phyloP scores from a whole-genome alignment of 306 rosid species.

The Oemleria cerasiformis region DNA sequence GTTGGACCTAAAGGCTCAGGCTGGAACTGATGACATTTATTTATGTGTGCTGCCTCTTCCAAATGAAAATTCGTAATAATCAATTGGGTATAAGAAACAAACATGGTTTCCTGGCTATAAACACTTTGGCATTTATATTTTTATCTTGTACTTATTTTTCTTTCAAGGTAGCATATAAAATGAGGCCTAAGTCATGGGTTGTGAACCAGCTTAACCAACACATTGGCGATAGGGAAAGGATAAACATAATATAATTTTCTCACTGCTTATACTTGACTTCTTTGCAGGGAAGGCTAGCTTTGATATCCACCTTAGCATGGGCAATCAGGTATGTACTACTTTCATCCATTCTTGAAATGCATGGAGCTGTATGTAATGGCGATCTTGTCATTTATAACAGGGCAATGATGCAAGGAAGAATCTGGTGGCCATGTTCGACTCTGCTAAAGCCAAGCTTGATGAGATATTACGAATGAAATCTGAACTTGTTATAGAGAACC shows the following conservation, averaged over 20 bases:
- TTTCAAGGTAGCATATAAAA: background rate
- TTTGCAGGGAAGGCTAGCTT: slow-evolving; percentile 43
- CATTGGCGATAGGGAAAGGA: background rate
- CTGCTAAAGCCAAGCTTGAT: slow-evolving; percentile 64
- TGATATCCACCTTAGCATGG: slow-evolving; percentile 27
- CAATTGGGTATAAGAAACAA: background rate
- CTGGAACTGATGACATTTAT: background rate
- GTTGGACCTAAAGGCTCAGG: slow-evolving; percentile 5
- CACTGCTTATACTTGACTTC: slow-evolving; percentile 3
- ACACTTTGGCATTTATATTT: background rate
- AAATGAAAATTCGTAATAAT: background rate
- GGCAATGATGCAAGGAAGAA: slow-evolving; percentile 47
- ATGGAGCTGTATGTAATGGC: slow-evolving; percentile 26
- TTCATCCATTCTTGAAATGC: slow-evolving; percentile 17
- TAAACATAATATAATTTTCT: background rate
- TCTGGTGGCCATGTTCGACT: slow-evolving; percentile 47
- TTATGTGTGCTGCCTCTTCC: background rate
- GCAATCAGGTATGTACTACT: slow-evolving; percentile 42
- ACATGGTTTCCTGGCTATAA: slow-evolving; percentile 1
- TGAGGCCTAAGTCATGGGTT: background rate
- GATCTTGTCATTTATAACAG: slow-evolving; percentile 40
- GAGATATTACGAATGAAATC: slow-evolving; percentile 53
- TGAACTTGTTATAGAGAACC: slow-evolving; percentile 47
- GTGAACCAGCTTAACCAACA: slow-evolving; percentile 4
- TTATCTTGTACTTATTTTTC: background rate